Evolutionary conservation across 352 stramenopile genomes (phyloP), one percentile per base, ranked within the genome.

Genomic region (Phytophthora meadii): DNA sequence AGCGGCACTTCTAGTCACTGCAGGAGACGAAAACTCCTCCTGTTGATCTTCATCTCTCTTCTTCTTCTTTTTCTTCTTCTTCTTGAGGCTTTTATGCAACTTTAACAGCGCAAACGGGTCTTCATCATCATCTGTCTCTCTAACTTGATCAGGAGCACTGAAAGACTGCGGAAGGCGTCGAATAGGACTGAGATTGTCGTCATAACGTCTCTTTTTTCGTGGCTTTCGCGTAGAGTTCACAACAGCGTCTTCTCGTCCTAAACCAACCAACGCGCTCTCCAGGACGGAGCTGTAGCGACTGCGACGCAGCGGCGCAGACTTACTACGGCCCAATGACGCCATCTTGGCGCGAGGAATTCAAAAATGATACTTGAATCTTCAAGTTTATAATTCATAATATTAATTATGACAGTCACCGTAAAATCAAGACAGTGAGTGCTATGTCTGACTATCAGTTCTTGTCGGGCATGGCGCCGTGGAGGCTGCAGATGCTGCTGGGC

Each of bases 231-330:
- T 46, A 17, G 70, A 79, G 8, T 46, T 22, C 15, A 79, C 66
- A 5, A 72, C 66, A n/a, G 57, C 66, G 12, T 76, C 70, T 19
- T 68, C 66, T 6, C 61, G 66, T 5, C 70, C 70, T 10, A 73
- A 14, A 36, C 66, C 54, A 8, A 79, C 57, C 25, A 79, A 15
- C 12, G 70, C 70, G 11, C 70, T 79, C 54, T 79, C 70, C 14
- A 79, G 36, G 5, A 79, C 70, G 39, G 70, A 78, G 47, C 41
- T 69, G 42, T 67, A 72, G 54, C 66, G 66, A 10, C 40, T 39
- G n/a, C 58, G 44, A 22, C 42, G 49, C 39, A 76, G 30, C 17
- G 62, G 57, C 46, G 70, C 66, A 28, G 61, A 70, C 48, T 11
- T 17, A 25, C 52, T 61, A 9, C 58, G 64, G 39, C 17, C 6